Percentiles rank a stretch among this genome's conserved stretches.
Conservation (phyloP, 768 basidiomycete species). For the Royoungia palumana region DNA sequence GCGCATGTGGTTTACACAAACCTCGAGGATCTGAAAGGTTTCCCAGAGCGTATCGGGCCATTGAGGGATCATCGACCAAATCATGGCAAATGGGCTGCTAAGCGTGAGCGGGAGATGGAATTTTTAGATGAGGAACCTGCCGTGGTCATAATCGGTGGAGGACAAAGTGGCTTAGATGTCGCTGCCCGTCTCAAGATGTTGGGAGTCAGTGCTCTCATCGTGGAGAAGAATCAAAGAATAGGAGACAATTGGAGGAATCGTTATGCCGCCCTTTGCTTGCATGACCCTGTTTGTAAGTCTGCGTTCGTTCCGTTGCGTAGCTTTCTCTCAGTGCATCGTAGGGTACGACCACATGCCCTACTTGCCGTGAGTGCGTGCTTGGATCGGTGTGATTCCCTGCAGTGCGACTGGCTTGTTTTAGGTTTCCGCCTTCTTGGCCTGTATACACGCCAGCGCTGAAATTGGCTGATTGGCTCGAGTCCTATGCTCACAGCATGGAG, state of each 20-base stretch:
- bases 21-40: conserved; percentile 47
- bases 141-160: conserved; percentile 50
- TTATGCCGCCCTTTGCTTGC: conserved; percentile 29
- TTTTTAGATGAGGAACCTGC: conserved; percentile 42
- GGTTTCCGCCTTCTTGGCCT: conserved; percentile 60
- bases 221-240: conserved; percentile 26
- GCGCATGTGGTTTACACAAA: conserved; percentile 48
- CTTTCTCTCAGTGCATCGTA: conserved; percentile 9
- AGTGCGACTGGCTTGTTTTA: conserved; percentile 14
- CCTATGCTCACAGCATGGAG: conserved; percentile 56
- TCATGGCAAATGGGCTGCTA: conserved; percentile 31
- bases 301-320: not conserved
- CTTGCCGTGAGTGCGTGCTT: conserved; percentile 42
- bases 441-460: conserved; percentile 51
- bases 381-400: not conserved
- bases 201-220: conserved; percentile 15
- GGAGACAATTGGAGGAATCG: conserved; percentile 33
- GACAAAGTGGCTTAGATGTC: conserved; percentile 53
- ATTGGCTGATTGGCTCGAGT: conserved; percentile 68
- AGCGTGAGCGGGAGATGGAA: conserved; percentile 26
- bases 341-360: conserved; percentile 52
- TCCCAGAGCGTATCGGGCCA: conserved; percentile 43
- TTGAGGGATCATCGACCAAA: conserved; percentile 41
- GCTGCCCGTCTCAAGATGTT: conserved; percentile 51
- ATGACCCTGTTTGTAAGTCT: conserved; percentile 32